These are phyloP conservation scores for Triticum turgidum DNA, from an alignment of 176 grass and related monocot genomes.

Conservation along the genomic window DNA sequence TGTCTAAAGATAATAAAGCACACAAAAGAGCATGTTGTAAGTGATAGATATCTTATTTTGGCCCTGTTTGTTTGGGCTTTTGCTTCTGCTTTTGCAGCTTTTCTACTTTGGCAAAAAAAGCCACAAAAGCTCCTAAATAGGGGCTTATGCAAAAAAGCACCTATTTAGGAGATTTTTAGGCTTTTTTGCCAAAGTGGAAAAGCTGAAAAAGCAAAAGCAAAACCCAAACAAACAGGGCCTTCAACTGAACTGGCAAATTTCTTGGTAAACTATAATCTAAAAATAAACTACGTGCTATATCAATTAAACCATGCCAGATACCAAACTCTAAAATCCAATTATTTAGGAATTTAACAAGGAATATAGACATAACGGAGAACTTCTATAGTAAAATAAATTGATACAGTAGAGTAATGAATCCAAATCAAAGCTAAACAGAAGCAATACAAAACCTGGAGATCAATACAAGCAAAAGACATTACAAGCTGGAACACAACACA, in stretches of 20 bases:
- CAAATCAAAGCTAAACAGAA: slow-evolving; percentile 30
- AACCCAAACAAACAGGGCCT: too few species aligned
- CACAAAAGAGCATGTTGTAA: slow-evolving; percentile 14
- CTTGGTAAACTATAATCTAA: neutral
- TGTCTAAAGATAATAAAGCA: slow-evolving; percentile 17
- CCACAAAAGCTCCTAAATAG: too few species aligned
- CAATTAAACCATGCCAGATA: neutral
- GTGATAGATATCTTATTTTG: neutral
- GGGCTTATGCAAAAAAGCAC: too few species aligned
- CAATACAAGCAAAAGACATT: slow-evolving; percentile 21
- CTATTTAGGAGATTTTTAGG: too few species aligned
- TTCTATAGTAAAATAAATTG: neutral
- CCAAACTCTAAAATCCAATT: slow-evolving; percentile 13
- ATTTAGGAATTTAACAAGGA: neutral
- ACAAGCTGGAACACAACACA: slow-evolving; percentile 20
- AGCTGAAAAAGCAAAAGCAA: too few species aligned
- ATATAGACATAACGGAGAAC: slow-evolving; percentile 20
- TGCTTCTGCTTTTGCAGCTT: too few species aligned
- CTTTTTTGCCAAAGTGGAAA: too few species aligned
- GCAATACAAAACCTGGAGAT: neutral
- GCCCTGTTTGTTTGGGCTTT: too few species aligned
- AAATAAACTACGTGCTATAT: slow-evolving; percentile 1
- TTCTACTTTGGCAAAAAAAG: too few species aligned
- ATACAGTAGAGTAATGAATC: slow-evolving; percentile 27
- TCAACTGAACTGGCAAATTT: neutral